Conservation (phyloP, 192 early-diverging fungal genomes). For the Jimgerdemannia lactiflua region DNA sequence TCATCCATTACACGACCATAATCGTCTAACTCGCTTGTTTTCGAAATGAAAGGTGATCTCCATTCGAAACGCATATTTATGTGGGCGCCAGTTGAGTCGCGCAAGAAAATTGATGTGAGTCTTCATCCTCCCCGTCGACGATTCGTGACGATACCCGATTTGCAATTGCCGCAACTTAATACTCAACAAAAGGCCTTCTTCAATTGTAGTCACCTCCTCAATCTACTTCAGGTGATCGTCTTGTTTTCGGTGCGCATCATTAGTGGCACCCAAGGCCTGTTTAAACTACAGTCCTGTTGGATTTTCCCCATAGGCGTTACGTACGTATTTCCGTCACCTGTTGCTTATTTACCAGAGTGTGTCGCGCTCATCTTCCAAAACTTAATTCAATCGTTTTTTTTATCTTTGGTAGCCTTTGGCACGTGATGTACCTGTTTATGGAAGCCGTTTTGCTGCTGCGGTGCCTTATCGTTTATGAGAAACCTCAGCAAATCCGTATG, state of each 20-base stretch:
- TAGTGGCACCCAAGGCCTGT: not conserved
- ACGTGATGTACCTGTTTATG: slow-evolving; percentile 1
- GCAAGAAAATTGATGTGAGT: slow-evolving; percentile 25
- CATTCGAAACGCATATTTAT: slow-evolving; percentile 21
- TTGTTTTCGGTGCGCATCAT: too few relatives aligned
- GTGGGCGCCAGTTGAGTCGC: slow-evolving; percentile 20
- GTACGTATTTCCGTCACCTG: slow-evolving; percentile 20
- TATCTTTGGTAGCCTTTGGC: slow-evolving; percentile 12
- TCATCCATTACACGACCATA: not conserved
- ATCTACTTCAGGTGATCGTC: too few relatives aligned
- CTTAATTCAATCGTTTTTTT: not conserved
- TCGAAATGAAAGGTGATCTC: slow-evolving; percentile 10
- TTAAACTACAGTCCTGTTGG: slow-evolving; percentile 22
- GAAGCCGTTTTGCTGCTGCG: slow-evolving; percentile 6
- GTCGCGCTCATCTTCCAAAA: not conserved
- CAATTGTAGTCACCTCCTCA: too few relatives aligned
- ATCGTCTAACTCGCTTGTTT: not conserved
- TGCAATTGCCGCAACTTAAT: too few relatives aligned
- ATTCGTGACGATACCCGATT: not conserved
- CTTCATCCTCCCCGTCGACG: not conserved
- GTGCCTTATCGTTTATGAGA: slow-evolving; percentile 17
- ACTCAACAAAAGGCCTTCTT: too few relatives aligned
- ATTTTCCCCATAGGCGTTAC: slow-evolving; percentile 25
- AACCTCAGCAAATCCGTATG: slow-evolving; percentile 7
- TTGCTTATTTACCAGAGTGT: not conserved